Evolutionary conservation across 2,329 filamentous ascomycete genomes (phyloP).

Genomic region (Exophiala viscosa): DNA sequence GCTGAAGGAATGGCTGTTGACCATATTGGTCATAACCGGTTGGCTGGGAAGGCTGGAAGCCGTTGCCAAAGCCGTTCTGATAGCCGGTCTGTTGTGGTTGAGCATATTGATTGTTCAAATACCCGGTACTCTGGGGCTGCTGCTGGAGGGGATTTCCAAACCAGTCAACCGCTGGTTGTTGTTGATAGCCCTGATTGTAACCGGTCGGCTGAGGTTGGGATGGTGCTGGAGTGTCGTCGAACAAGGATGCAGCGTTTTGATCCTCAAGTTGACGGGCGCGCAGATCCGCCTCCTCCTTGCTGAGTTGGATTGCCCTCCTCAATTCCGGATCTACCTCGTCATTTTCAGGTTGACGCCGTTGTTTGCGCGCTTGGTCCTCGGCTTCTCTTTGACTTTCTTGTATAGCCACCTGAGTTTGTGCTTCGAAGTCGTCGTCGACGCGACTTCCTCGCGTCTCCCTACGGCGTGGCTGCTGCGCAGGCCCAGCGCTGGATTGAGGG

Average conservation of each 20-base stretch:
- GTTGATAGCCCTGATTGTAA: slow-evolving; percentile 95
- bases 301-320: slow-evolving; percentile 90
- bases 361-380: slow-evolving; percentile 81
- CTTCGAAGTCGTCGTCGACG: slow-evolving; percentile 66
- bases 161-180: slow-evolving; percentile 94
- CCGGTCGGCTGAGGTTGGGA: slow-evolving; percentile 75
- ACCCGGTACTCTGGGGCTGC: slow-evolving; percentile 64
- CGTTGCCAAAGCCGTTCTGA: slow-evolving; percentile 65
- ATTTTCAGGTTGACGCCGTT: too few relatives aligned
- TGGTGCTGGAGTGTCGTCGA: slow-evolving; percentile 69
- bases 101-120: slow-evolving; percentile 64
- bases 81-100: slow-evolving; percentile 65
- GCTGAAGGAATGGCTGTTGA: slow-evolving; percentile 44
- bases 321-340: slow-evolving; percentile 85
- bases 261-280: slow-evolving; percentile 83
- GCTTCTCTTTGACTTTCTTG: slow-evolving; percentile 88
- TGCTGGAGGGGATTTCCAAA: slow-evolving; percentile 91
- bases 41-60: slow-evolving; percentile 65
- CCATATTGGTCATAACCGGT: slow-evolving; percentile 38
- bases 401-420: slow-evolving; percentile 62
- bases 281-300: slow-evolving; percentile 83
- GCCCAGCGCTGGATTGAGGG: slow-evolving; percentile 43
- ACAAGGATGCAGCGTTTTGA: slow-evolving; percentile 78
- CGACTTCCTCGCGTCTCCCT: slow-evolving; percentile 26
- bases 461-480: slow-evolving; percentile 37